Conservation (phyloP, 2,329 filamentous ascomycete species). For the Diatrype stigma region DNA sequence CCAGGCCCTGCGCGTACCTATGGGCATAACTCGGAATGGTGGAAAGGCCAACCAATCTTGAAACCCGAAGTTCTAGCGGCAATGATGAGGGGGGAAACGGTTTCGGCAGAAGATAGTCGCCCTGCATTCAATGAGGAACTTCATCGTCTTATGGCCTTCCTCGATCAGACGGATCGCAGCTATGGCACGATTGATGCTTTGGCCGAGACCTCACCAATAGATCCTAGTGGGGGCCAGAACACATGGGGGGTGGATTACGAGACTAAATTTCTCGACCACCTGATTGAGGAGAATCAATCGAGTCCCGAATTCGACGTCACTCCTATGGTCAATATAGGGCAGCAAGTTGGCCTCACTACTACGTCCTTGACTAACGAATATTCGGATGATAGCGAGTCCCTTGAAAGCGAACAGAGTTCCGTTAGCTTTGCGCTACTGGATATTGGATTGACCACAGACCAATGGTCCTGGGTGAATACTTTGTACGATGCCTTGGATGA, state of each 20-base stretch:
- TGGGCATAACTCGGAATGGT: slow-evolving; percentile 56
- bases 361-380: slow-evolving; percentile 1
- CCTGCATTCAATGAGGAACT: slow-evolving; percentile 49
- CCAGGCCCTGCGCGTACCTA: slow-evolving; percentile 43
- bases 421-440: slow-evolving; percentile 39
- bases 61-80: slow-evolving; percentile 32
- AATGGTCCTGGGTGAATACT: slow-evolving; percentile 36
- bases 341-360: slow-evolving; percentile 12
- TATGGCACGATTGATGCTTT: slow-evolving; percentile 54
- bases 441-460: slow-evolving; percentile 31
- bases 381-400: slow-evolving; percentile 17
- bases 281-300: slow-evolving; percentile 11
- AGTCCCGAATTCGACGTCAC: slow-evolving; percentile 17
- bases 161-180: slow-evolving; percentile 56
- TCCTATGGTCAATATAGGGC: slow-evolving; percentile 19
- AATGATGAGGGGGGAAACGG: slow-evolving; percentile 26
- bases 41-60: slow-evolving; percentile 52
- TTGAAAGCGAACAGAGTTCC: slow-evolving; percentile 29
- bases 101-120: slow-evolving; percentile 28
- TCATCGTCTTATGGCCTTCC: slow-evolving; percentile 59
- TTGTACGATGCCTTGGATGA: slow-evolving; percentile 46
- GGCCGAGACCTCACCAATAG: slow-evolving; percentile 31
- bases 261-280: slow-evolving; percentile 33
- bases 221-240: slow-evolving; percentile 13
- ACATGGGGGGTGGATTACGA: slow-evolving; percentile 42